Percentiles rank a stretch among this genome's conserved stretches.
phyloP scores from a whole-genome alignment of 1,284 basidiomycete genomes.

The Sphagnurus paluster region DNA sequence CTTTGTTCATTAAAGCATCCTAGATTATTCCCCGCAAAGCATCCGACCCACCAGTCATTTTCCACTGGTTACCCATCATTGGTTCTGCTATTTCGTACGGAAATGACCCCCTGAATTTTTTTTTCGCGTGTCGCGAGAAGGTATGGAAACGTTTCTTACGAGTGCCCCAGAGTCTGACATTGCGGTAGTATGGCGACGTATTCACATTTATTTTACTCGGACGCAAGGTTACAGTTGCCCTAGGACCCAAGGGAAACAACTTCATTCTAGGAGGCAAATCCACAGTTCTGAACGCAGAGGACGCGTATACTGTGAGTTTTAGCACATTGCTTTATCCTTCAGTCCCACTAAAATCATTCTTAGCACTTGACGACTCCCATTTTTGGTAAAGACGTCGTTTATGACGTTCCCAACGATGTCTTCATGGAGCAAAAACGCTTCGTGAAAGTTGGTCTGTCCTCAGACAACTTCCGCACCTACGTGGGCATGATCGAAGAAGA shows the following conservation, averaged over 20 bases:
- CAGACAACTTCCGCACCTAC: constrained; percentile 91
- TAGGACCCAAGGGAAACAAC: constrained; percentile 93
- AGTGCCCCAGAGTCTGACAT: neutral
- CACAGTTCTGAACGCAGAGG: constrained; percentile 91
- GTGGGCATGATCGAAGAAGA: constrained; percentile 91
- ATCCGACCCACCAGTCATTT: constrained; percentile 74
- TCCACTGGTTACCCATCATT: constrained; percentile 80
- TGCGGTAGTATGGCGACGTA: constrained; percentile 65
- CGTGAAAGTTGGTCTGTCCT: constrained; percentile 91
- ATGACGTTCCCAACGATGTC: constrained; percentile 94
- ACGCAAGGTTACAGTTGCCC: constrained; percentile 86
- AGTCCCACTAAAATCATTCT: constrained; percentile 12
- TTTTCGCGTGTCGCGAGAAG: constrained; percentile 81
- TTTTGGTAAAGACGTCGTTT: constrained; percentile 97
- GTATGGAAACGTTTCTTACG: constrained; percentile 40
- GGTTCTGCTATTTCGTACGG: constrained; percentile 81
- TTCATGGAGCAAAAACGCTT: constrained; percentile 99
- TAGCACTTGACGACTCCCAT: constrained; percentile 89
- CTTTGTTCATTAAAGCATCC: neutral
- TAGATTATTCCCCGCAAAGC: constrained; percentile 53
- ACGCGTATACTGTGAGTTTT: constrained; percentile 82
- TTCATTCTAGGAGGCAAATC: constrained; percentile 94
- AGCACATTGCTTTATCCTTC: neutral
- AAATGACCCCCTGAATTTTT: constrained; percentile 81
- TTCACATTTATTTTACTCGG: constrained; percentile 95